Conservation (phyloP, 2,329 filamentous ascomycete genomes). For the Botrytis deweyae region DNA sequence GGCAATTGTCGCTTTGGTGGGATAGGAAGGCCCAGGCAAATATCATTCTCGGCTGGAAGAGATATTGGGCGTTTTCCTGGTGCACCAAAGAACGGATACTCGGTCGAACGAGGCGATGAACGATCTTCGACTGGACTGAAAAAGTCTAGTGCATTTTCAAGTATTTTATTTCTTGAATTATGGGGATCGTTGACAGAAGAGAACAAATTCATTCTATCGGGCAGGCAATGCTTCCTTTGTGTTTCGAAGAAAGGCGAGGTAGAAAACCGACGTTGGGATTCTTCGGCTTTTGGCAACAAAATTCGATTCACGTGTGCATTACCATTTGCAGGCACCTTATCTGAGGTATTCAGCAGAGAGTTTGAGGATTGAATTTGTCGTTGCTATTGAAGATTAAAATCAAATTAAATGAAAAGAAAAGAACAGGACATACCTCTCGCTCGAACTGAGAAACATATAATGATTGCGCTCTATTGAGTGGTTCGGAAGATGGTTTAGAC, state of each 20-base stretch:
- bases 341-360: too few relatives aligned
- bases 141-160: background rate
- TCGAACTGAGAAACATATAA: slow-evolving; percentile 28
- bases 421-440: slow-evolving; percentile 26
- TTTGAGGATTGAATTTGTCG: background rate
- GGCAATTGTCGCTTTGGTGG: slow-evolving; percentile 36
- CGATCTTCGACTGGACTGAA: background rate
- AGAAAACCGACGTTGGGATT: background rate
- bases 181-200: background rate
- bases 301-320: background rate
- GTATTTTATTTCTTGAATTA: background rate
- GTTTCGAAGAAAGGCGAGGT: background rate
- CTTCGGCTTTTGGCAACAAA: background rate
- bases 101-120: slow-evolving; percentile 11
- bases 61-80: slow-evolving; percentile 11
- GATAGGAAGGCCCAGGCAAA: slow-evolving; percentile 23
- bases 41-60: slow-evolving; percentile 18
- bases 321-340: background rate
- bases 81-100: background rate
- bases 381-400: background rate
- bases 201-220: background rate
- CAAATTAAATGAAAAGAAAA: background rate
- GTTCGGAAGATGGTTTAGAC: slow-evolving; percentile 11
- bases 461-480: slow-evolving; percentile 12
- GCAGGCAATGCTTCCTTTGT: background rate